phyloP scores from a whole-genome alignment of 306 rosid species.

The Vachellia collinsii region DNA sequence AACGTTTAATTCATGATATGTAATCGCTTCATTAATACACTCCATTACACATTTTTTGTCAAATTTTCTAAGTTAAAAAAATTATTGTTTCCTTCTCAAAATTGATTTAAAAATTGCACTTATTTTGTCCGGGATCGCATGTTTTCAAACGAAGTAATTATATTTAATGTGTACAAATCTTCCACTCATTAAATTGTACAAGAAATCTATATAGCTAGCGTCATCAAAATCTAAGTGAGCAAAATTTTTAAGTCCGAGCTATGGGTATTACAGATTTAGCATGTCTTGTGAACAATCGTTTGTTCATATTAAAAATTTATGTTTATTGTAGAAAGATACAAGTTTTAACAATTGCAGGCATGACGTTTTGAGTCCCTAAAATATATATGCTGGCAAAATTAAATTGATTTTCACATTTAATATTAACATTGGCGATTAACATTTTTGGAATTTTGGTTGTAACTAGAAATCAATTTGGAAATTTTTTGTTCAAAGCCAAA shows the following conservation, averaged over 20 bases:
- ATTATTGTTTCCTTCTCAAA: not conserved
- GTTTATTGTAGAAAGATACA: not conserved
- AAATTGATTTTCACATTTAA: not conserved
- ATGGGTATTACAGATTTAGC: not conserved
- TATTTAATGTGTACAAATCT: not conserved
- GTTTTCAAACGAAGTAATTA: not conserved
- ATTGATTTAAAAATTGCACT: not conserved
- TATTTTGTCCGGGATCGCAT: not conserved
- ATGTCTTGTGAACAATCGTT: not conserved
- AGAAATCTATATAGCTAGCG: not conserved
- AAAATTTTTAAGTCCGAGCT: not conserved
- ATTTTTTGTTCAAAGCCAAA: too few relatives aligned
- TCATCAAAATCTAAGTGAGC: not conserved
- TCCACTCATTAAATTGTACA: not conserved
- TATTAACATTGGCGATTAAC: not conserved
- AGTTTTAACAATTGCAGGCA: not conserved
- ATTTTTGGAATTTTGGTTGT: not conserved
- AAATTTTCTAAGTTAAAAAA: not conserved
- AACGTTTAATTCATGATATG: not conserved
- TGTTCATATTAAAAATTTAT: not conserved
- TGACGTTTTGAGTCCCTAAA: not conserved
- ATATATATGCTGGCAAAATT: not conserved
- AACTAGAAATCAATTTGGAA: not conserved
- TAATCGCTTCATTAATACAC: not conserved
- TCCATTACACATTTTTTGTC: not conserved